Percentiles rank a stretch among this genome's conserved stretches.
Evolutionary conservation across 1,139 yeast genomes (phyloP).

Genomic region (Scheffersomyces cryptocercus): DNA sequence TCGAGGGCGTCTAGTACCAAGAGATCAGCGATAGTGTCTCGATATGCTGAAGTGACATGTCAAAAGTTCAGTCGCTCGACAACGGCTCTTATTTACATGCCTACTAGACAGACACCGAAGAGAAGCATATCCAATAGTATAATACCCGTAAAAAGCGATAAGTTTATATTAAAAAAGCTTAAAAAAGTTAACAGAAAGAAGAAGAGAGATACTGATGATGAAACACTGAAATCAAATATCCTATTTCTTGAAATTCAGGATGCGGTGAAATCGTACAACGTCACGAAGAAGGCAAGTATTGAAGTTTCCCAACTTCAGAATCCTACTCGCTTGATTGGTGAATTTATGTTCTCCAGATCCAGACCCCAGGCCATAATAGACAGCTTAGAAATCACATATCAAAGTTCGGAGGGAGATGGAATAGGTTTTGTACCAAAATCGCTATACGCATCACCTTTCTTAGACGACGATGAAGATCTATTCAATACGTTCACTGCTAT

Average conservation of each 20-base stretch:
- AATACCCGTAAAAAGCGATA: constrained; percentile 2
- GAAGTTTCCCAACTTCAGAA: constrained; percentile 21
- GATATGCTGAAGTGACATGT: too few relatives aligned
- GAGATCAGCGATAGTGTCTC: too few relatives aligned
- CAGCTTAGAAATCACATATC: constrained; percentile 26
- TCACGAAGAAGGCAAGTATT: constrained; percentile 6
- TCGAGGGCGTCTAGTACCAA: too few relatives aligned
- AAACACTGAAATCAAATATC: constrained; percentile 26
- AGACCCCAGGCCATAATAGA: constrained; percentile 22
- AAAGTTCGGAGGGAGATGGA: constrained; percentile 41
- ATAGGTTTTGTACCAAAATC: constrained; percentile 33
- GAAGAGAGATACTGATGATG: constrained; percentile 31
- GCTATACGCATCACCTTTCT: constrained; percentile 18
- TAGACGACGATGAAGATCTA: constrained; percentile 12
- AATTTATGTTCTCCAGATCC: constrained; percentile 23
- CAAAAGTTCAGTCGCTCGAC: too few relatives aligned
- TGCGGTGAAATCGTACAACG: constrained; percentile 15
- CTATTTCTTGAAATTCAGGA: constrained; percentile 26
- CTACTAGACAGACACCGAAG: too few relatives aligned
- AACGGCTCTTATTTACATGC: too few relatives aligned
- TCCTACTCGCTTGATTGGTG: constrained; percentile 25
- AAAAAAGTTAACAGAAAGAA: constrained; percentile 17
- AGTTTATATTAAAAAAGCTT: constrained; percentile 10
- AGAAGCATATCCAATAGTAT: too few relatives aligned
- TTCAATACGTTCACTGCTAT: constrained; percentile 24